These are phyloP conservation scores for Ganoderma lingzhi DNA, from an alignment of 1,284 basidiomycete genomes.

Conservation along the genomic window DNA sequence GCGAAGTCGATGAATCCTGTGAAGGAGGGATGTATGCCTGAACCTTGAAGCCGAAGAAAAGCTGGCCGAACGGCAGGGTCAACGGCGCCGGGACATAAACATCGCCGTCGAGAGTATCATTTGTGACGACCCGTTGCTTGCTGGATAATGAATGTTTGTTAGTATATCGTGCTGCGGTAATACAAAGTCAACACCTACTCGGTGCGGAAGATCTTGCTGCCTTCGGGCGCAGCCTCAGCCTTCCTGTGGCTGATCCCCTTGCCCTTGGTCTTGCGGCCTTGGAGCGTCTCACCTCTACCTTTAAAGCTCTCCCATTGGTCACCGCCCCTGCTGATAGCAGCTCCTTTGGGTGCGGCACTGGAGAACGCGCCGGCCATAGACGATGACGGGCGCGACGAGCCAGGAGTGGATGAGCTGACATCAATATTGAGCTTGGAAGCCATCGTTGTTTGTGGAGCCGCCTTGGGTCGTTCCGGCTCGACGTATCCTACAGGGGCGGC, in stretches of 20 bases:
- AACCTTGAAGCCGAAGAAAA: constrained; percentile 94
- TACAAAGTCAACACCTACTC: constrained; percentile 65
- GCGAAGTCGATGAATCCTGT: constrained; percentile 33
- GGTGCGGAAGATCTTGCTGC: constrained; percentile 89
- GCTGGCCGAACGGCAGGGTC: constrained; percentile 90
- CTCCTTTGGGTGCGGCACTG: constrained; percentile 52
- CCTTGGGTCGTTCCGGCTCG: constrained; percentile 89
- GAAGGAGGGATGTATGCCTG: constrained; percentile 70
- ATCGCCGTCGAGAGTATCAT: constrained; percentile 79
- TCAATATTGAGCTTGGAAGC: constrained; percentile 98
- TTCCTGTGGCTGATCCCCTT: constrained; percentile 88
- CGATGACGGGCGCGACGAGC: constrained; percentile 83
- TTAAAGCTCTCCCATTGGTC: constrained; percentile 94
- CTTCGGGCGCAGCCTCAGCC: constrained; percentile 80
- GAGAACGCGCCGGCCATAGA: constrained; percentile 74
- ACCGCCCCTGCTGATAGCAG: constrained; percentile 73
- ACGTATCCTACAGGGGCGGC: constrained; percentile 83
- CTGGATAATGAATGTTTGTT: constrained; percentile 50
- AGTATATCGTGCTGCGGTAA: constrained; percentile 21
- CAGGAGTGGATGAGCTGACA: constrained; percentile 80
- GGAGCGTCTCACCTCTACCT: constrained; percentile 89
- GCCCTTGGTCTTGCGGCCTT: constrained; percentile 90
- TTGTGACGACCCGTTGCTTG: constrained; percentile 87
- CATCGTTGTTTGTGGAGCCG: constrained; percentile 90
- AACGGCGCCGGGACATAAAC: constrained; percentile 90